These are phyloP conservation scores for Thalia dealbata DNA, from an alignment of 176 grass and related monocot genomes.

Conservation along the genomic window DNA sequence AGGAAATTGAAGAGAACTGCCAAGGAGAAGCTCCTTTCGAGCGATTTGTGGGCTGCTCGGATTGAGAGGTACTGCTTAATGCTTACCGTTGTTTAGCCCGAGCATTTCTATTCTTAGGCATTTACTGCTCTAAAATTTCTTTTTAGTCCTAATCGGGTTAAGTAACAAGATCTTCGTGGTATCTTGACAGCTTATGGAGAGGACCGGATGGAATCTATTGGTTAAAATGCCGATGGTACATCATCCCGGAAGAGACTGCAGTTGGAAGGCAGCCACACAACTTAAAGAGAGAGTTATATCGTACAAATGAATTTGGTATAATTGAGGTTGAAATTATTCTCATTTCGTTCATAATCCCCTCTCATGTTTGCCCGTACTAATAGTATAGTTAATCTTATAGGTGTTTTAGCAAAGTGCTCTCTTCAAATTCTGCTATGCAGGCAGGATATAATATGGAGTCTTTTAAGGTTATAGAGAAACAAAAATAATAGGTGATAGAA, in stretches of 20 bases:
- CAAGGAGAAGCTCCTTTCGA: constrained; percentile 76
- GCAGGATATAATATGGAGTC: background rate
- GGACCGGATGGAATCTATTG: constrained; percentile 58
- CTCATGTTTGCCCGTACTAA: background rate
- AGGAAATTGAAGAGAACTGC: constrained; percentile 52
- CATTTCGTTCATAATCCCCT: background rate
- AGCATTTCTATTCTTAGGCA: background rate
- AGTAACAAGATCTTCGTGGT: background rate
- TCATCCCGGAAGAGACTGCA: constrained; percentile 85
- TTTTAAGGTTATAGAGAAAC: background rate
- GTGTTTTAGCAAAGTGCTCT: too few relatives aligned
- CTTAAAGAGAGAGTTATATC: constrained; percentile 76
- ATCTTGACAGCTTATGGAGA: constrained; percentile 54
- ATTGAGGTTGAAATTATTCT: constrained; percentile 41
- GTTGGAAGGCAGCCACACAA: constrained; percentile 91
- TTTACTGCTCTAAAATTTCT: background rate
- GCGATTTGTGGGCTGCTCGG: constrained; percentile 67
- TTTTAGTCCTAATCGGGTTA: background rate
- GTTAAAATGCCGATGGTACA: constrained; percentile 78
- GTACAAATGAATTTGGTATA: constrained; percentile 55
- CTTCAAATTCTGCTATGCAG: background rate
- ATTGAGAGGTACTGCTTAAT: constrained; percentile 47
- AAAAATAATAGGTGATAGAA: background rate
- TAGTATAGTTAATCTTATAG: background rate
- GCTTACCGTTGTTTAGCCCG: background rate